Conservation (phyloP, 164 flowering plant genomes). For the Sedum album region DNA sequence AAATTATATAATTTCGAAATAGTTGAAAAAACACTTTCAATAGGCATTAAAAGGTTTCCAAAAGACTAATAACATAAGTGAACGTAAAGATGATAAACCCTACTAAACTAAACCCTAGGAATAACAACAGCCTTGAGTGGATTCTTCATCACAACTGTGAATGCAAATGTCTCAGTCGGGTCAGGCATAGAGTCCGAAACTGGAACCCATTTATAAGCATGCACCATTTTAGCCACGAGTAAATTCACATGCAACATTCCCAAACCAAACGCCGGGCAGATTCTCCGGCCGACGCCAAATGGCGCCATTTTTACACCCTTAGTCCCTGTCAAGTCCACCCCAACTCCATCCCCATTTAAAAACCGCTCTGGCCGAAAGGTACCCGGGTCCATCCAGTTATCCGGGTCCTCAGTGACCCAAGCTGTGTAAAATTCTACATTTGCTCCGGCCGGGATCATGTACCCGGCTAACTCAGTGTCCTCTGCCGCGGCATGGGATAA, state of each 20-base stretch:
- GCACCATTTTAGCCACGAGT: conserved; percentile 25
- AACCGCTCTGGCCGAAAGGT: conserved; percentile 9
- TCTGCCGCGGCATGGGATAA: neutral
- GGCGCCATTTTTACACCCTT: conserved; percentile 13
- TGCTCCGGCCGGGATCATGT: neutral
- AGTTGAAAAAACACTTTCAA: too few relatives aligned
- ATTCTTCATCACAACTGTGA: conserved; percentile 12
- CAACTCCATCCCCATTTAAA: neutral
- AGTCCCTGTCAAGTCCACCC: conserved; percentile 9
- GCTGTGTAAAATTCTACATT: conserved; percentile 2
- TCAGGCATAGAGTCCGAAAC: neutral
- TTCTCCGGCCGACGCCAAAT: conserved; percentile 26
- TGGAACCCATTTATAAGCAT: conserved; percentile 12
- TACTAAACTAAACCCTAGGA: conserved; percentile 1
- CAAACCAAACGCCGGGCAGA: conserved; percentile 21
- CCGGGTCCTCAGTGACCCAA: conserved; percentile 8
- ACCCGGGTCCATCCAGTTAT: conserved; percentile 9
- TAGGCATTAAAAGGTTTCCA: too few relatives aligned
- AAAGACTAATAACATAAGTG: neutral
- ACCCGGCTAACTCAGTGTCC: neutral
- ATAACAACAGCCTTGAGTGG: conserved; percentile 1
- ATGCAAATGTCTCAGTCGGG: neutral
- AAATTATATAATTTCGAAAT: too few relatives aligned
- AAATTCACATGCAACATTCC: conserved; percentile 25
- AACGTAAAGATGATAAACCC: neutral